Evolutionary conservation across 768 basidiomycete genomes (phyloP).

Genomic region (Leccinum disarticulatum): DNA sequence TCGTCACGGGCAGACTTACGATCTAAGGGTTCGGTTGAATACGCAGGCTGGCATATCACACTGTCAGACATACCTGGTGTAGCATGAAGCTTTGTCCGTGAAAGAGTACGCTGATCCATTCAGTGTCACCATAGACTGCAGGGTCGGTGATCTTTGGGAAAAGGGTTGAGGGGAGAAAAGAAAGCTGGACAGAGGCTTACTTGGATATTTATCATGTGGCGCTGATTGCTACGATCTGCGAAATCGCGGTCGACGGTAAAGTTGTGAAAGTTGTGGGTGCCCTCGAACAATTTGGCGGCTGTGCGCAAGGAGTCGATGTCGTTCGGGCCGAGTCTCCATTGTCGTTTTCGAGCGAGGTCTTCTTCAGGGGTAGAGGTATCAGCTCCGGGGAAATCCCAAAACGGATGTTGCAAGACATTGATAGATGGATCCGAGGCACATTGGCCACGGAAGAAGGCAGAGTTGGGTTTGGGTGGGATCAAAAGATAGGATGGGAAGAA

Average conservation of each 20-base stretch:
- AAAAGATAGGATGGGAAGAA: slow-evolving; percentile 93
- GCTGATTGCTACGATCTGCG: slow-evolving; percentile 73
- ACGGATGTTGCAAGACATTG: slow-evolving; percentile 45
- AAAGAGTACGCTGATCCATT: slow-evolving; percentile 92
- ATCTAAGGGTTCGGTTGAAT: slow-evolving; percentile 27
- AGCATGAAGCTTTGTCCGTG: slow-evolving; percentile 99
- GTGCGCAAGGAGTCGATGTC: slow-evolving; percentile 57
- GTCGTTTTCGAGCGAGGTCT: slow-evolving; percentile 64
- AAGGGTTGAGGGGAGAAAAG: neutral
- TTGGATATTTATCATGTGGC: slow-evolving; percentile 88
- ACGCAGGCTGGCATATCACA: neutral
- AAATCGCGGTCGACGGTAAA: slow-evolving; percentile 91
- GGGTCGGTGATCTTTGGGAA: slow-evolving; percentile 72
- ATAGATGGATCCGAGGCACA: slow-evolving; percentile 15
- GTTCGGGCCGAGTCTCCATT: slow-evolving; percentile 61
- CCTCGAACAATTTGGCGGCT: slow-evolving; percentile 66
- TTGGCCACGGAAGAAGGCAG: slow-evolving; percentile 47
- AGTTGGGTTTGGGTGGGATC: slow-evolving; percentile 82
- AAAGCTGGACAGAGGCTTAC: slow-evolving; percentile 36
- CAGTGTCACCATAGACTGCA: slow-evolving; percentile 85
- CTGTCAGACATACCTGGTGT: slow-evolving; percentile 73
- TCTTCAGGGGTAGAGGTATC: slow-evolving; percentile 47
- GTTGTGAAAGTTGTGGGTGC: slow-evolving; percentile 97
- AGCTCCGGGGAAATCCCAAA: slow-evolving; percentile 52
- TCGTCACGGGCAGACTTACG: slow-evolving; percentile 21